phyloP scores from a whole-genome alignment of 495 filamentous ascomycete species.

The Daldinia concentrica region DNA sequence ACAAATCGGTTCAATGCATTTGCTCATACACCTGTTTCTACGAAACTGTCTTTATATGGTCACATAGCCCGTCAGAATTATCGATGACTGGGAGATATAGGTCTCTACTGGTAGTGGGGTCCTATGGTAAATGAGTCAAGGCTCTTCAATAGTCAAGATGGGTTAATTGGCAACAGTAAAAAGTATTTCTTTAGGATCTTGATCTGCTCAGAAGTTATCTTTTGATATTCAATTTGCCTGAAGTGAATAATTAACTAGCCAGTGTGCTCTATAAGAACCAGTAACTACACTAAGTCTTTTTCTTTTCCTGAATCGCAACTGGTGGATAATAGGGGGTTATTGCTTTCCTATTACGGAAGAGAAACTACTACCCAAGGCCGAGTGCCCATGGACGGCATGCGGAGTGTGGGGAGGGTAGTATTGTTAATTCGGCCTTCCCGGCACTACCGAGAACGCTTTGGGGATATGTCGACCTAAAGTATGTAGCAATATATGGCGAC shows the following conservation, averaged over 20 bases:
- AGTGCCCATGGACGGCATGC: background rate
- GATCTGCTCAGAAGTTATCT: too few species aligned
- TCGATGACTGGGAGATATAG: too few species aligned
- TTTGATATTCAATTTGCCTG: background rate
- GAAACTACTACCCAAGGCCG: background rate
- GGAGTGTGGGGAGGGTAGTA: slow-evolving; percentile 5
- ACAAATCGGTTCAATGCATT: background rate
- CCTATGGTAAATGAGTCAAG: too few species aligned
- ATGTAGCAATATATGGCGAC: background rate
- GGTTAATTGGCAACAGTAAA: too few species aligned
- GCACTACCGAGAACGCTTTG: background rate
- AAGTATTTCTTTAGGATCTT: too few species aligned
- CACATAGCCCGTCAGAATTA: background rate
- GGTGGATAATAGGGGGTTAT: background rate
- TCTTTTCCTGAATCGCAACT: background rate
- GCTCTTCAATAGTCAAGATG: too few species aligned
- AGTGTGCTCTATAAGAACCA: background rate
- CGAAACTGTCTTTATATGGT: background rate
- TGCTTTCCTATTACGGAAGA: background rate
- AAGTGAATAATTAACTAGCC: background rate
- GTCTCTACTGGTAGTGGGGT: too few species aligned
- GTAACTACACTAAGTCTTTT: background rate
- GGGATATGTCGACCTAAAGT: background rate
- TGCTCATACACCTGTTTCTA: background rate
- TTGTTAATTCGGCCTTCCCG: background rate